phyloP scores from a whole-genome alignment of 2,329 filamentous ascomycete genomes.

The Phoma sp. region DNA sequence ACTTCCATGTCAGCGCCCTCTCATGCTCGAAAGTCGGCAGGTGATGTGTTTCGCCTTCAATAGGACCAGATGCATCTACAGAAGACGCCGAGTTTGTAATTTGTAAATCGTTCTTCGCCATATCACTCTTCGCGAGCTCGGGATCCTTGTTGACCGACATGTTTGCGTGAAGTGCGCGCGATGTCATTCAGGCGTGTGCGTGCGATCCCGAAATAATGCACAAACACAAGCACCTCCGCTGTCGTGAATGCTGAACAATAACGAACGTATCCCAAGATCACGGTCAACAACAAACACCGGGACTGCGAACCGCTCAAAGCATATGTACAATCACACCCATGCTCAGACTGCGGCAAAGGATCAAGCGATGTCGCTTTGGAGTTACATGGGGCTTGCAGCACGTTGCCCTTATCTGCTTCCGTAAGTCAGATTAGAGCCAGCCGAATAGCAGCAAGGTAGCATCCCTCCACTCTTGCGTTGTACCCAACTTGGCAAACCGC shows the following conservation, averaged over 20 bases:
- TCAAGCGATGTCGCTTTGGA: slow-evolving; percentile 20
- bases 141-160: slow-evolving; percentile 38
- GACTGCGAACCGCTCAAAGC: background rate
- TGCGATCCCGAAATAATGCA: background rate
- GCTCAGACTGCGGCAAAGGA: slow-evolving; percentile 1
- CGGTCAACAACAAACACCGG: background rate
- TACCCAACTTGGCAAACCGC: slow-evolving; percentile 1
- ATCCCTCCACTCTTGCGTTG: slow-evolving; percentile 16
- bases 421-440: slow-evolving; percentile 7
- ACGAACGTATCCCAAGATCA: background rate
- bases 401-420: slow-evolving; percentile 15
- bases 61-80: slow-evolving; percentile 28
- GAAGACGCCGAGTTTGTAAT: slow-evolving; percentile 37
- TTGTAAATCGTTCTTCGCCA: slow-evolving; percentile 35
- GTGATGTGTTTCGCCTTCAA: slow-evolving; percentile 41
- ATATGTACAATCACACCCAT: slow-evolving; percentile 18
- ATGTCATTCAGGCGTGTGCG: no score
- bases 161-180: background rate
- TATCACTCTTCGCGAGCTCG: slow-evolving; percentile 31
- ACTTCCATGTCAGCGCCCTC: slow-evolving; percentile 58
- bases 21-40: slow-evolving; percentile 47
- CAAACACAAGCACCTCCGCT: background rate
- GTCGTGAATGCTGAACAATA: background rate
- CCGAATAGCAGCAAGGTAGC: slow-evolving; percentile 18
- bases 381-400: slow-evolving; percentile 24